Conservation (phyloP, 2,329 filamentous ascomycete species). For the Rutstroemia sp. region DNA sequence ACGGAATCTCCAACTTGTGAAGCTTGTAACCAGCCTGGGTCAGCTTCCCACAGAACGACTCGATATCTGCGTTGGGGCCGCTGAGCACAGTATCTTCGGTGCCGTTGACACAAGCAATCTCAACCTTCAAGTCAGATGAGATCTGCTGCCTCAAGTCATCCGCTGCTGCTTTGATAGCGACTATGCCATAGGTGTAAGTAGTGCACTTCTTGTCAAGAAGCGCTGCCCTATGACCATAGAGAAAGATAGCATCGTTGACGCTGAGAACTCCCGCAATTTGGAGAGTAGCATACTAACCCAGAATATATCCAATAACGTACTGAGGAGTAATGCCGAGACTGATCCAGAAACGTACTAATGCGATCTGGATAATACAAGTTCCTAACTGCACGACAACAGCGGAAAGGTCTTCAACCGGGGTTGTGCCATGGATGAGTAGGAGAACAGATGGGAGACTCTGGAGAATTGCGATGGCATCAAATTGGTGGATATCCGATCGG, state of each 20-base stretch:
- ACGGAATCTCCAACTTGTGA: background rate
- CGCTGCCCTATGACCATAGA: background rate
- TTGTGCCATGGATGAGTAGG: background rate
- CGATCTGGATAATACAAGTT: background rate
- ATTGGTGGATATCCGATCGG: background rate
- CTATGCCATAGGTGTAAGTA: background rate
- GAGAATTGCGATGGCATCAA: background rate
- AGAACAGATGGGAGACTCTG: background rate
- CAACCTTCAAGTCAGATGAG: background rate
- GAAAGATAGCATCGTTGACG: background rate
- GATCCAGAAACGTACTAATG: background rate
- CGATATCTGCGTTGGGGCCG: background rate
- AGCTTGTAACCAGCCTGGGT: background rate
- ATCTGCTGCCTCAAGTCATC: background rate
- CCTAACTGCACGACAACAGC: background rate
- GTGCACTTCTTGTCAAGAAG: background rate
- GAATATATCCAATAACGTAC: background rate
- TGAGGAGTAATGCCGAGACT: background rate
- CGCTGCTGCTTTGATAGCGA: background rate
- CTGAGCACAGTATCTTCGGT: background rate
- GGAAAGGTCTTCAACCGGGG: background rate
- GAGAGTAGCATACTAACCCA: conserved; percentile 1
- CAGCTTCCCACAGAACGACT: background rate
- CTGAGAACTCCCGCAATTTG: background rate
- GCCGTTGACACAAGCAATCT: background rate